Evolutionary conservation across 371 early-diverging fungal genomes (phyloP), one percentile per base, ranked within the genome.

Genomic region (Mucor piriformis): DNA sequence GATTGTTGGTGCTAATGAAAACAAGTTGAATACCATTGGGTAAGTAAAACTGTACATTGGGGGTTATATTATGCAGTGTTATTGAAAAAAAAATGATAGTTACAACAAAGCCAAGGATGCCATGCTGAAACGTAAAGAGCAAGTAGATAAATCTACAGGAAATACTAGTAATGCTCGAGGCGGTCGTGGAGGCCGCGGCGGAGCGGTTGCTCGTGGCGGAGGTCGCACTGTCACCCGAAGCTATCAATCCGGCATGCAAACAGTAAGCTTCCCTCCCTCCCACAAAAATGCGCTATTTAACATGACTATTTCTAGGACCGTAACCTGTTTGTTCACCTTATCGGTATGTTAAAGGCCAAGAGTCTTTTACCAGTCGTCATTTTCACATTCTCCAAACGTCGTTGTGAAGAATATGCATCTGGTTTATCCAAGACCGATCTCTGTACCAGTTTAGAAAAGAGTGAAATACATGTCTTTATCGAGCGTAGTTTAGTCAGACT

Each of bases 321-420:
- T 50, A 93, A 88, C 46, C 63, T 91, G 64, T 96, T 89, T 82
- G 86, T 87, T 5, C 89, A 93, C 60, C 64, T 97, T 69, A 83
- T 93, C 40, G 84, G 86, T 4, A 75, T 87, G 25, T 75, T 98
- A 40, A 86, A 90, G 55, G 87, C 88, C 66, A 84, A 86, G 64
- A 71, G 79, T 3, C 77, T 95, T 10, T 79, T 97, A 11, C 99
- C 99, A 8, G 92, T 92, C 1, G 97, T 99, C 12, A 84, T 98
- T 7, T 99, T 99, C 72, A 92, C 95, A 5, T 99, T 99, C 59
- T 93, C 95, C 21, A 95, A 97, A 65, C 91, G 89, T 67, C 94
- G 93, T 50, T 99, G 99, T 68, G 99, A 99, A 68, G 92, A 92
- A 68, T 95, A 92, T 67, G 97, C 98, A 0, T 74, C 77, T 49